A percentile compares a stretch with the other conserved stretches of the same genome.
Evolutionary conservation across 2,329 filamentous ascomycete species (phyloP).

Genomic region (Chaetomiaceae sp.): DNA sequence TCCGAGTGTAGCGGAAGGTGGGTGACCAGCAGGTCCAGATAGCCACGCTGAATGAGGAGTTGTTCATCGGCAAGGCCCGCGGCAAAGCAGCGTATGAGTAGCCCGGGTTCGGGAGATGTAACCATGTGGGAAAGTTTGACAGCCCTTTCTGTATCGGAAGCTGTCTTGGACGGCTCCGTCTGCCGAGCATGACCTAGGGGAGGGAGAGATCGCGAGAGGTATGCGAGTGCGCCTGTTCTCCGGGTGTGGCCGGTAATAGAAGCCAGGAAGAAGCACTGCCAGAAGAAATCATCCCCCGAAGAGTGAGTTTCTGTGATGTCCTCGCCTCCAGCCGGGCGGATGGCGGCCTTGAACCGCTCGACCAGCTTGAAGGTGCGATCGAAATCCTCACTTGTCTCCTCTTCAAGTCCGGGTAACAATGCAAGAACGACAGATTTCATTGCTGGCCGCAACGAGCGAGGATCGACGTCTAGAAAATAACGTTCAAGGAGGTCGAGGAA

Average conservation of each 20-base stretch:
- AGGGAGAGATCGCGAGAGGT: slow-evolving; percentile 74
- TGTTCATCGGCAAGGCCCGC: slow-evolving; percentile 85
- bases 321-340: slow-evolving; percentile 52
- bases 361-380: slow-evolving; percentile 77
- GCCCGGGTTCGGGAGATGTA: slow-evolving; percentile 82
- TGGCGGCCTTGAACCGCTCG: slow-evolving; percentile 68
- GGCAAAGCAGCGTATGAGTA: slow-evolving; percentile 86
- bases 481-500: slow-evolving; percentile 81
- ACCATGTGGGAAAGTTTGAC: slow-evolving; percentile 61
- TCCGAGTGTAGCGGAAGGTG: slow-evolving; percentile 81
- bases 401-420: slow-evolving; percentile 86
- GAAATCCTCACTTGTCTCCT: slow-evolving; percentile 96
- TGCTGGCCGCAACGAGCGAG: slow-evolving; percentile 71
- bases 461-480: slow-evolving; percentile 69
- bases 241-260: slow-evolving; percentile 85
- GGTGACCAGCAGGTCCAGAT: slow-evolving; percentile 85
- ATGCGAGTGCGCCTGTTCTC: slow-evolving; percentile 81
- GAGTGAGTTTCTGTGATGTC: slow-evolving; percentile 50
- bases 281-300: slow-evolving; percentile 81
- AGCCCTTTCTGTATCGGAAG: slow-evolving; percentile 39
- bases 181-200: slow-evolving; percentile 51
- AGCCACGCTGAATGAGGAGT: slow-evolving; percentile 86
- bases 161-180: slow-evolving; percentile 31
- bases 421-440: slow-evolving; percentile 86
- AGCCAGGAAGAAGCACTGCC: slow-evolving; percentile 95